Conservation (phyloP, 768 basidiomycete genomes). For the Antrodiella citrinella region DNA sequence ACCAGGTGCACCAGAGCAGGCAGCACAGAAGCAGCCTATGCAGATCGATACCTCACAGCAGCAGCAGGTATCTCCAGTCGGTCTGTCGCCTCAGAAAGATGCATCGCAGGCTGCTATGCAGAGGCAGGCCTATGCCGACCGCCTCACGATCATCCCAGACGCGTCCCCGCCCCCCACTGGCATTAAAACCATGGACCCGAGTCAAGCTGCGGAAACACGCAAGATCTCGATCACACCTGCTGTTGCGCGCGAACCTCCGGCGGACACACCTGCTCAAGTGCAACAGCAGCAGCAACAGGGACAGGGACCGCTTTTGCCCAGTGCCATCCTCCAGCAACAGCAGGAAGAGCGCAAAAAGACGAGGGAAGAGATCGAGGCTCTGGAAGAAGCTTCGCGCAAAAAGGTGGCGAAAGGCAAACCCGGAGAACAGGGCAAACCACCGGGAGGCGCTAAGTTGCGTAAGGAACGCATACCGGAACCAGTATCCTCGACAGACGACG, state of each 20-base stretch:
- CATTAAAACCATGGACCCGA: constrained; percentile 47
- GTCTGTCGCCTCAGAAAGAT: constrained; percentile 23
- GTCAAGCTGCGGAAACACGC: constrained; percentile 63
- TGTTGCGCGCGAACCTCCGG: constrained; percentile 41
- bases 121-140: constrained; percentile 41
- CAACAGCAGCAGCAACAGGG: constrained; percentile 12
- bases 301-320: constrained; percentile 27
- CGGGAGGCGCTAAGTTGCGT: constrained; percentile 29
- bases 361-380: constrained; percentile 39
- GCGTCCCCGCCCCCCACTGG: constrained; percentile 21
- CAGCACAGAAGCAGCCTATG: constrained; percentile 3
- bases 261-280: constrained; percentile 3
- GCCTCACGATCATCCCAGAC: constrained; percentile 25
- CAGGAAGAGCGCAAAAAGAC: constrained; percentile 47
- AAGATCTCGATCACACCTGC: constrained; percentile 74
- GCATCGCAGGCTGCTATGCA: constrained; percentile 20
- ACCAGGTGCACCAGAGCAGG: not conserved
- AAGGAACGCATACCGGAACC: constrained; percentile 33
- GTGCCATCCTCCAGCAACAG: constrained; percentile 35
- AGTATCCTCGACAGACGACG: constrained; percentile 24
- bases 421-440: not conserved
- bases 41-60: constrained; percentile 10
- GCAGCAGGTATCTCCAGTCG: constrained; percentile 12
- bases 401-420: constrained; percentile 28
- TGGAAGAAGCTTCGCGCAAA: constrained; percentile 38